Base-by-base conservation (phyloP, 78 protist genomes). In the Cavenderia fasciculata region DNA sequence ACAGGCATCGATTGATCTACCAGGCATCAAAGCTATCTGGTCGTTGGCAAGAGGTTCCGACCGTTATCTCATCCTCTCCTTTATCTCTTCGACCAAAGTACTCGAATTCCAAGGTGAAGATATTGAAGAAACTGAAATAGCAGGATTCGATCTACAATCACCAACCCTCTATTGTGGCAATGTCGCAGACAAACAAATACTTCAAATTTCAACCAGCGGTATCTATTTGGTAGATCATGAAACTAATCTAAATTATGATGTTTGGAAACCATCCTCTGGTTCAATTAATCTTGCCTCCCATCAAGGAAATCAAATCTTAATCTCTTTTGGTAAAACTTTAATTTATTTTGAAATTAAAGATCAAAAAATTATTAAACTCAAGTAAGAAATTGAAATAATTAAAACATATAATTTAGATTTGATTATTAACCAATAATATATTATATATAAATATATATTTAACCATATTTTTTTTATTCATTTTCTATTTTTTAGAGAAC, bases 11-110 rank as follows among this genome's bases (percentile, higher is more conserved):
- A 34, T 96, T 2, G 97, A 92, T 52, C 49, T 96, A 16, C 76
- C 93, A 2, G 98, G 98, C 31, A 68, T 97, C 56, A 92, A 92
- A 68, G 98, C 96, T 29, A 11, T 94, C 51, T 96, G 95, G 95
- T 6, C 96, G 6, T 92, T 94, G 27, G 29, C 25, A 3, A 59
- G 8, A 31, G 27, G 11, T 43, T 0, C 23, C 25, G 12, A 16
- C 46, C 72, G 72, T 40, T 27, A 63, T 21, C 85, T 97, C 40
- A 88, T 94, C 7, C 61, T 91, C 27, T 74, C 96, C 16, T 97
- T 97, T 61, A 41, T 97, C 33, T 63, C 57, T 31, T 92, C 73
- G 46, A 97, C 98, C 29, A 87, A 90, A 21, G 78, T 94, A 6
- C 47, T 95, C 31, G 59, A 52, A n/a, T 52, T 97, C 65, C 21